phyloP scores from a whole-genome alignment of 2,329 filamentous ascomycete genomes.

The Fusarium temperatum region DNA sequence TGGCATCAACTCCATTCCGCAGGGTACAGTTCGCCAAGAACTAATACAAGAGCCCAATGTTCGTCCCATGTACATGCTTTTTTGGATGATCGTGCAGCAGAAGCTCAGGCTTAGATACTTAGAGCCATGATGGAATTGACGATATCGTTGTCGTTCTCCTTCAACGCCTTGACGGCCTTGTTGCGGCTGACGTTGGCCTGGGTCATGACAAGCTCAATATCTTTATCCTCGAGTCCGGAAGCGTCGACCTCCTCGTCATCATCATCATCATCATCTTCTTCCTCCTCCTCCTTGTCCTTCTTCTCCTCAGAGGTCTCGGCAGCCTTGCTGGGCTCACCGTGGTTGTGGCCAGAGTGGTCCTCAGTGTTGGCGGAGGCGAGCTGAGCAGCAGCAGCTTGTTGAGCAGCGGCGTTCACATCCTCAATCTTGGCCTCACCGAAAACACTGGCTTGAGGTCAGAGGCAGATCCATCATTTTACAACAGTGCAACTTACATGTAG shows the following conservation, averaged over 20 bases:
- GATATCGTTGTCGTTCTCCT: constrained; percentile 99
- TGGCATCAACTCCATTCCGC: constrained; percentile 43
- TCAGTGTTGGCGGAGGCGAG: constrained; percentile 76
- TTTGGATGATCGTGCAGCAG: constrained; percentile 36
- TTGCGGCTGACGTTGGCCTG: constrained; percentile 96
- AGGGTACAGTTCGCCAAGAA: constrained; percentile 38
- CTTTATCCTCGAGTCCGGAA: constrained; percentile 94
- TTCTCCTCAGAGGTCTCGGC: constrained; percentile 70
- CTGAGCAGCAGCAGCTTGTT: constrained; percentile 95
- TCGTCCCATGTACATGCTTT: constrained; percentile 41
- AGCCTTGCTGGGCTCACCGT: constrained; percentile 73
- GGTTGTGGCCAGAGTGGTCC: constrained; percentile 76
- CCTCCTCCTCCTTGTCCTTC: constrained; percentile 86
- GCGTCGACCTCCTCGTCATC: constrained; percentile 97
- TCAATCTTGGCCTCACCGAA: constrained; percentile 99
- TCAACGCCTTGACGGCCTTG: constrained; percentile 98
- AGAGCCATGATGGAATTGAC: constrained; percentile 99
- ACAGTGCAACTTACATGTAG: constrained; percentile 83
- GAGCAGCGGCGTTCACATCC: constrained; percentile 98
- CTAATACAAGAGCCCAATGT: constrained; percentile 45
- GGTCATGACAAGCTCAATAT: constrained; percentile 99
- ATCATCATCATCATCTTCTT: constrained; percentile 87
- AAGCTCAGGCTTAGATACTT: constrained; percentile 69
- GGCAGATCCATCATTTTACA: background rate
- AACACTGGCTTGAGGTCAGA: constrained; percentile 69